These are phyloP conservation scores for Boletellus sp. DNA, from an alignment of 1,284 basidiomycete species.

Conservation along the genomic window DNA sequence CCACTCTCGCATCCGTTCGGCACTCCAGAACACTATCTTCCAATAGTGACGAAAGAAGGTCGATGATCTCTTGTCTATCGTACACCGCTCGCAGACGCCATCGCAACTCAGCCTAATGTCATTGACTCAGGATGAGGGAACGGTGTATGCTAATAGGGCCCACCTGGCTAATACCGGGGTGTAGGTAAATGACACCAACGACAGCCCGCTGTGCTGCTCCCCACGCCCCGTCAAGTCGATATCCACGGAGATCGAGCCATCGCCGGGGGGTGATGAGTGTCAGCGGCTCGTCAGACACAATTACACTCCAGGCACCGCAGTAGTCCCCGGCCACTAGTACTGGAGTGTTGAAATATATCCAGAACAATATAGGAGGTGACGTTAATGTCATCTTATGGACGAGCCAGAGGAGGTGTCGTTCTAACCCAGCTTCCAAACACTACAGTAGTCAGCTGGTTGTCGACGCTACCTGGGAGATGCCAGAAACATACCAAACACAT, in stretches of 20 bases:
- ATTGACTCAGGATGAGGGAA: conserved; percentile 5
- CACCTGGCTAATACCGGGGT: conserved; percentile 76
- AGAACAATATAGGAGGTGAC: conserved; percentile 56
- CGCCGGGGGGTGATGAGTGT: conserved; percentile 59
- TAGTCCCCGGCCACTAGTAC: conserved; percentile 47
- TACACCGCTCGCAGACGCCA: conserved; percentile 66
- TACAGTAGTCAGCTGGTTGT: conserved; percentile 12
- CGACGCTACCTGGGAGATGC: background rate
- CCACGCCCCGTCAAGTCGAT: conserved; percentile 62
- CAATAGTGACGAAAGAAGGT: conserved; percentile 56
- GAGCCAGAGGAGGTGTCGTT: conserved; percentile 28
- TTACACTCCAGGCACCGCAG: conserved; percentile 57
- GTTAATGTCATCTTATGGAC: conserved; percentile 44
- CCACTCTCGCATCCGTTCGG: conserved; percentile 25
- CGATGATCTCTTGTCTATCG: conserved; percentile 72
- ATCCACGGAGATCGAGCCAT: conserved; percentile 74
- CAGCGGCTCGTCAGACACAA: conserved; percentile 44
- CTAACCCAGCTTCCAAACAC: conserved; percentile 11
- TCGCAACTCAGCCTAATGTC: conserved; percentile 56
- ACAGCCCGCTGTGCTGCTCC: conserved; percentile 65
- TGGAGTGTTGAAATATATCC: conserved; percentile 60
- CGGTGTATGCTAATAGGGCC: conserved; percentile 19
- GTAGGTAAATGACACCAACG: conserved; percentile 58
- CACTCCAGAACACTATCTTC: conserved; percentile 46
- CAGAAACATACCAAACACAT: conserved; percentile 45